Percentiles rank a stretch among this genome's conserved stretches.
phyloP scores from a whole-genome alignment of 2,329 filamentous ascomycete genomes.

The Elsinoe batatas region DNA sequence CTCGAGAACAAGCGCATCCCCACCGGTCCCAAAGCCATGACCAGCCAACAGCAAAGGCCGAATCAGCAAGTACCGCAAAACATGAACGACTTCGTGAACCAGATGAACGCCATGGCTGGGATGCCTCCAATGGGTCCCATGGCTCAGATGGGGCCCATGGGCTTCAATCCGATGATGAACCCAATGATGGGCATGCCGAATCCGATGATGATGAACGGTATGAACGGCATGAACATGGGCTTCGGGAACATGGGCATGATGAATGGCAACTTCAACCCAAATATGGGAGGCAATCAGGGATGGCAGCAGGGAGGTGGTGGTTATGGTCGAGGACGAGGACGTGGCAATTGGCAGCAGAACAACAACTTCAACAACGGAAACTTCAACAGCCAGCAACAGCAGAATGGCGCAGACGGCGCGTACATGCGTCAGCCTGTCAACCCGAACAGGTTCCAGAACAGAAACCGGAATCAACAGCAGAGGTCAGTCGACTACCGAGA shows the following conservation, averaged over 20 bases:
- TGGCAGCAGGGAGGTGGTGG: conserved; percentile 25
- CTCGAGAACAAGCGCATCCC: conserved; percentile 36
- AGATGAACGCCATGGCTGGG: conserved; percentile 35
- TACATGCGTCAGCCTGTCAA: conserved; percentile 97
- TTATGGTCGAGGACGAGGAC: conserved; percentile 22
- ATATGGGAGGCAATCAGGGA: conserved; percentile 23
- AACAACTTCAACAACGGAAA: not conserved
- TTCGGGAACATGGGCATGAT: conserved; percentile 6
- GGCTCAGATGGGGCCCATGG: conserved; percentile 25
- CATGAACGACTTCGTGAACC: conserved; percentile 33
- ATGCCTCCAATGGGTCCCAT: conserved; percentile 21
- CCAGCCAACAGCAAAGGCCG: conserved; percentile 27
- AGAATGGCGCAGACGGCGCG: conserved; percentile 60
- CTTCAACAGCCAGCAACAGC: not conserved
- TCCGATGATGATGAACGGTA: conserved; percentile 35
- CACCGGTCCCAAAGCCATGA: conserved; percentile 37
- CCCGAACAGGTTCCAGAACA: conserved; percentile 77
- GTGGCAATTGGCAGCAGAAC: conserved; percentile 10
- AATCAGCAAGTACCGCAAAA: conserved; percentile 23
- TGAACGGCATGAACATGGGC: conserved; percentile 29
- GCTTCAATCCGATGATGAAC: conserved; percentile 20
- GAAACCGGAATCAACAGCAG: conserved; percentile 54
- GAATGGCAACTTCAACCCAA: conserved; percentile 17
- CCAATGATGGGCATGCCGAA: conserved; percentile 36
- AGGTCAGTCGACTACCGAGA: conserved; percentile 87